Conservation (phyloP, 116 monocot species). For the Dioscorea cayenensis region DNA sequence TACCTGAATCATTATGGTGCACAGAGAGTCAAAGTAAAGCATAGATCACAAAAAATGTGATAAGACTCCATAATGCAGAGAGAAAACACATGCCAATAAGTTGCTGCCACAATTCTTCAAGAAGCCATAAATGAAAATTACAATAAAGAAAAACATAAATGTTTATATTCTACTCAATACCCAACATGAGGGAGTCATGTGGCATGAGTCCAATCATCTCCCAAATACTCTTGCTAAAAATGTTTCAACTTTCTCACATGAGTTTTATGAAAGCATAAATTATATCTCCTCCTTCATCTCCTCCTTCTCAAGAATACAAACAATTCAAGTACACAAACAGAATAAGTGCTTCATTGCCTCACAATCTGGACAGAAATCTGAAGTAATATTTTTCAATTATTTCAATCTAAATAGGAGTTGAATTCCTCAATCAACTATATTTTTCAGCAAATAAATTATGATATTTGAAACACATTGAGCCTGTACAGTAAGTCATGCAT, state of each 20-base stretch:
- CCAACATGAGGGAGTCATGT: slow-evolving; percentile 63
- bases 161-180: slow-evolving; percentile 37
- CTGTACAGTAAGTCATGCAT: too few relatives aligned
- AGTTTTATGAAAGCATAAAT: slow-evolving; percentile 36
- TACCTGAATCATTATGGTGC: slow-evolving; percentile 24
- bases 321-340: slow-evolving; percentile 25
- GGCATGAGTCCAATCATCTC: slow-evolving; percentile 52
- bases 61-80: too few relatives aligned
- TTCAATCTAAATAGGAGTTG: too few relatives aligned
- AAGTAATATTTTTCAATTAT: too few relatives aligned
- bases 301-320: background rate
- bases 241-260: slow-evolving; percentile 34
- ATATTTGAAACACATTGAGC: too few relatives aligned
- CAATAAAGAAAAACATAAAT: background rate
- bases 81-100: too few relatives aligned
- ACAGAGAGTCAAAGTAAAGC: background rate
- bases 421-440: too few relatives aligned
- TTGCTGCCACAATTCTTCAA: too few relatives aligned
- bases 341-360: slow-evolving; percentile 36
- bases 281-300: slow-evolving; percentile 19
- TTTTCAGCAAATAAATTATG: too few relatives aligned
- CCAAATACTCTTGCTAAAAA: slow-evolving; percentile 46
- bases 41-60: background rate
- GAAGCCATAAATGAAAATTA: background rate
- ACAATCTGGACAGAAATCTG: slow-evolving; percentile 22